Conservation (phyloP, 179 eudicot species). For the Carnegiea gigantea region DNA sequence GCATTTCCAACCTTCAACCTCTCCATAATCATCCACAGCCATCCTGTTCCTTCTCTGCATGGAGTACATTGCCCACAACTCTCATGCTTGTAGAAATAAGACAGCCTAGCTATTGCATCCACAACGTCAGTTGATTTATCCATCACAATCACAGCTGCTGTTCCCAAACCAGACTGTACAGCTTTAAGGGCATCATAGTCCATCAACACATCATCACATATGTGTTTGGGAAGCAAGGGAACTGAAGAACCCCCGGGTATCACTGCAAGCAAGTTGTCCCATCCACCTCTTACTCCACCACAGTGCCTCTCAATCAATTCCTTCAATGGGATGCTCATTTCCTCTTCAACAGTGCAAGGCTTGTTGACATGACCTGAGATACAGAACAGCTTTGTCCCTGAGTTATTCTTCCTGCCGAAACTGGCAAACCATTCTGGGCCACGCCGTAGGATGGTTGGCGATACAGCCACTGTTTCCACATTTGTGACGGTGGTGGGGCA, state of each 20-base stretch:
- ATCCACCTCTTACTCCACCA: conserved; percentile 96
- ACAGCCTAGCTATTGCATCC: conserved; percentile 90
- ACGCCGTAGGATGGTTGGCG: conserved; percentile 87
- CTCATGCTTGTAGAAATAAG: conserved; percentile 97
- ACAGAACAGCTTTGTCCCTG: conserved; percentile 90
- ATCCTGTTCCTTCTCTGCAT: conserved; percentile 96
- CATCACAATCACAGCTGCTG: conserved; percentile 98
- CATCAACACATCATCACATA: conserved; percentile 93
- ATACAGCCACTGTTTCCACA: conserved; percentile 96
- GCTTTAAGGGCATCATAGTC: conserved; percentile 98
- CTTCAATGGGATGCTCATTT: conserved; percentile 93
- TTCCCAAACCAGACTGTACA: conserved; percentile 85
- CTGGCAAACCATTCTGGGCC: conserved; percentile 97
- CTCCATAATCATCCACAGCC: conserved; percentile 98
- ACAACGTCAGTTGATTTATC: conserved; percentile 95
- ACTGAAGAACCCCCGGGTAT: conserved; percentile 98
- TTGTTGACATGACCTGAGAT: conserved; percentile 95
- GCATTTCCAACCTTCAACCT: conserved; percentile 93
- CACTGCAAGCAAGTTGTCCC: conserved; percentile 91
- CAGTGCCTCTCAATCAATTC: conserved; percentile 95
- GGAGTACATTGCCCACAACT: conserved; percentile 99
- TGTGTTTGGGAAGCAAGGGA: conserved; percentile 72
- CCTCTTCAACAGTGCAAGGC: conserved; percentile 98
- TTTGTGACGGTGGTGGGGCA: conserved; percentile 97
- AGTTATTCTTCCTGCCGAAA: conserved; percentile 87